Base-by-base conservation (phyloP, 2,329 filamentous ascomycete genomes). In the Scedosporium minutisporum region DNA sequence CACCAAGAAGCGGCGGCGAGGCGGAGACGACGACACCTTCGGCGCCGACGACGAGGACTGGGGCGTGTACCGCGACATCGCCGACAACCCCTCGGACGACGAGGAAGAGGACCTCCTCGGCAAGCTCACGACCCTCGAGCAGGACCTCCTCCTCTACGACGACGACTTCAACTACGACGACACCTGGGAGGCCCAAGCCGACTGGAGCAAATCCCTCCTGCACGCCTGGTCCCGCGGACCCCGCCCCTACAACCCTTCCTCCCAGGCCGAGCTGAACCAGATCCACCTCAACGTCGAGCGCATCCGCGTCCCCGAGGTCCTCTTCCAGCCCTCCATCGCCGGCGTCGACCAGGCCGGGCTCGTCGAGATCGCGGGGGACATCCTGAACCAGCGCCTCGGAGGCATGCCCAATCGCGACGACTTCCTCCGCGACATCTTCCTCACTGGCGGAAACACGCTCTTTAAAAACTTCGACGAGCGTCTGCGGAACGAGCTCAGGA, bases 21-120 rank as follows among this genome's bases (percentile, higher is more conserved):
- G 91, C 6, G 90, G 88, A 3, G 93, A 97, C 71, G 95, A 99
- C 69, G 95, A 99, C 72, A 92, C 91, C 64, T 99, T 99, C 71
- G 95, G 95, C 63, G 93, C 93, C 59, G 93, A 99, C 73, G 95
- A 99, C 71, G 93, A 96, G 63, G 95, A 99, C 74, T 99, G 95
- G 95, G 91, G 91, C 63, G 91, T 99, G 14, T 99, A 99, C 75
- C 88, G 95, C 61, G 91, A 91, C 48, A 96, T 97, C 63, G 90
- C 91, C 1, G 91, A 90, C 0, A 92, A 91, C 60, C 88, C 89
- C 6, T 82, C 82, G 67, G 91, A 89, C 70, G 91, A 95, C 65
- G 93, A 96, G 71, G 93, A 97, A 71, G 90, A 93, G 73, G 93
- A 97, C 69, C 82, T 96, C 0, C 83, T 85, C 63, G 84, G 82